These are phyloP conservation scores for Udeniomyces megalosporus DNA, from an alignment of 768 basidiomycete genomes.

Conservation along the genomic window DNA sequence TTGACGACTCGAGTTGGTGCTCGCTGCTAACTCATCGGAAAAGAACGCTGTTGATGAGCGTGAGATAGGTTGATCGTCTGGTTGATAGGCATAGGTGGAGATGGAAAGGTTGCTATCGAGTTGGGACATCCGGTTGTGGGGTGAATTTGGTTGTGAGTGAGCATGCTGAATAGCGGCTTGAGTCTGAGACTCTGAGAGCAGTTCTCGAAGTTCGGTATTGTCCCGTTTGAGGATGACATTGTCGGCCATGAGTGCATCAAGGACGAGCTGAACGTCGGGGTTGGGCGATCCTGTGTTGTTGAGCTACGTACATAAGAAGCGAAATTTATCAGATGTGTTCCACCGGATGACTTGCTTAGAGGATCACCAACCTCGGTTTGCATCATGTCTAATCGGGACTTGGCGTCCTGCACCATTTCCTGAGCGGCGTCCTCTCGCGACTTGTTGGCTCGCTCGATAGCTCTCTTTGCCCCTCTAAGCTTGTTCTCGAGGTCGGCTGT, in stretches of 20 bases:
- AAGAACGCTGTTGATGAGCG: slow-evolving; percentile 15
- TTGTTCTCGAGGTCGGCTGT: slow-evolving; percentile 24
- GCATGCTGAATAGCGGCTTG: slow-evolving; percentile 36
- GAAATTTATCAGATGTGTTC: not conserved
- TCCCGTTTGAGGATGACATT: slow-evolving; percentile 70
- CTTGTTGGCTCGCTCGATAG: slow-evolving; percentile 24
- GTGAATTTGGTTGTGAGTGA: not conserved
- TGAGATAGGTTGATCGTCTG: not conserved
- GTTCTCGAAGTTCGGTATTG: slow-evolving; percentile 57
- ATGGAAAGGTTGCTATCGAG: not conserved
- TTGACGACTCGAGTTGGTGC: slow-evolving; percentile 2
- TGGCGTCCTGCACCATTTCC: slow-evolving; percentile 24
- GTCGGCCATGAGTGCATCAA: slow-evolving; percentile 72
- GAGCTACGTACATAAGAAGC: slow-evolving; percentile 2
- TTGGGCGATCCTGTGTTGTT: slow-evolving; percentile 13
- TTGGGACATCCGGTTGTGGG: not conserved
- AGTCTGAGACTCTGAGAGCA: slow-evolving; percentile 44
- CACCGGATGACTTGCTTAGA: not conserved
- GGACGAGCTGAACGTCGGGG: slow-evolving; percentile 16
- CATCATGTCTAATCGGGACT: slow-evolving; percentile 21
- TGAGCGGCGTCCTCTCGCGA: slow-evolving; percentile 23
- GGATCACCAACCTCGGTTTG: slow-evolving; percentile 21
- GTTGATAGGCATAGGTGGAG: too few species aligned
- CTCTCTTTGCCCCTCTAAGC: slow-evolving; percentile 17
- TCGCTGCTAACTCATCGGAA: slow-evolving; percentile 15